Percentiles rank a stretch among this genome's conserved stretches.
Evolutionary conservation across 441 rosid species (phyloP).

Genomic region (Flueggea neowawraea): DNA sequence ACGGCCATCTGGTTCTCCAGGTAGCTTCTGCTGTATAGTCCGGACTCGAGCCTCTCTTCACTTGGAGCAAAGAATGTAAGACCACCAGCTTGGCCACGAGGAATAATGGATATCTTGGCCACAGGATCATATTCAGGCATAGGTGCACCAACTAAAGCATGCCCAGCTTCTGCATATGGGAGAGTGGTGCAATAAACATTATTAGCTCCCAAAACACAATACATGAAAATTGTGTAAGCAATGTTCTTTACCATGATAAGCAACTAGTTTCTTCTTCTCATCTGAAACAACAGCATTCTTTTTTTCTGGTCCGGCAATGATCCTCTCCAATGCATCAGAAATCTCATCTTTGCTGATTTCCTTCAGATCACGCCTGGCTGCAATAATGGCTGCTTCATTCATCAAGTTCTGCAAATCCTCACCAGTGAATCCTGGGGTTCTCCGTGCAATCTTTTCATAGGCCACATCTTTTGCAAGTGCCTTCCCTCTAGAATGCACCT

Average conservation of each 20-base stretch:
- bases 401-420: slow-evolving; percentile 94
- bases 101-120: slow-evolving; percentile 93
- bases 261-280: slow-evolving; percentile 84
- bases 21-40: slow-evolving; percentile 91
- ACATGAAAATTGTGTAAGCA: not conserved
- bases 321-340: slow-evolving; percentile 93
- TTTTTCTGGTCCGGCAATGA: slow-evolving; percentile 98
- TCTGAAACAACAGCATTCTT: slow-evolving; percentile 93
- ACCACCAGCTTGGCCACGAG: slow-evolving; percentile 98
- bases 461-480: slow-evolving; percentile 85
- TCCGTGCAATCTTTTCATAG: slow-evolving; percentile 83
- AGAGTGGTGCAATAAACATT: not conserved
- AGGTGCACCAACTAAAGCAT: slow-evolving; percentile 90
- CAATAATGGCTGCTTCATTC: slow-evolving; percentile 97
- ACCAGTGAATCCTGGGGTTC: slow-evolving; percentile 95
- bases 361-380: slow-evolving; percentile 93
- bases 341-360: slow-evolving; percentile 97
- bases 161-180: slow-evolving; percentile 81
- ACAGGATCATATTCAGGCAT: slow-evolving; percentile 98
- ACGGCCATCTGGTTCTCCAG: slow-evolving; percentile 97
- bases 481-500: slow-evolving; percentile 95
- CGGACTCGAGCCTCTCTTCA: slow-evolving; percentile 95
- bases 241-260: slow-evolving; percentile 64
- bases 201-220: slow-evolving; percentile 9
- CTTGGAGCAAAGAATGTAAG: slow-evolving; percentile 95